These are phyloP conservation scores for Kluyveromyces wickerhamii DNA, from an alignment of 805 yeast genomes.

Conservation along the genomic window DNA sequence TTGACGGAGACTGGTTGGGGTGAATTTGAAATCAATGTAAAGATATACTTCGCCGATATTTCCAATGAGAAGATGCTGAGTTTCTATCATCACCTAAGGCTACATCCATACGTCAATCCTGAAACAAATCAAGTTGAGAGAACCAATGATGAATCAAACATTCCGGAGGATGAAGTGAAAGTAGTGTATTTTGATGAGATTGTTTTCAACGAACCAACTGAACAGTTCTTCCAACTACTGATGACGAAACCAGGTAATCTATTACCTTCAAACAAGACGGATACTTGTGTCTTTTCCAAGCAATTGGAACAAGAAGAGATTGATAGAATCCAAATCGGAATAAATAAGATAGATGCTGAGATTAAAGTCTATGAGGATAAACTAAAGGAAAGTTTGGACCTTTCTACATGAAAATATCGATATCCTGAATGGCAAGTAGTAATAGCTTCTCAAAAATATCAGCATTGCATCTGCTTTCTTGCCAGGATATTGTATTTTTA, in stretches of 20 bases:
- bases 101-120: slow-evolving; percentile 69
- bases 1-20: slow-evolving; percentile 99
- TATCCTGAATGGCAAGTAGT: background rate
- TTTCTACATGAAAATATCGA: background rate
- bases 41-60: slow-evolving; percentile 78
- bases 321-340: slow-evolving; percentile 43
- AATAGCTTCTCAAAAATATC: background rate
- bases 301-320: slow-evolving; percentile 61
- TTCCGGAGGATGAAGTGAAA: slow-evolving; percentile 37
- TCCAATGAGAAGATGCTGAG: slow-evolving; percentile 82
- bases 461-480: background rate
- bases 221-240: slow-evolving; percentile 68
- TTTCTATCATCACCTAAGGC: slow-evolving; percentile 79
- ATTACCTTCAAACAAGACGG: slow-evolving; percentile 35
- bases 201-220: slow-evolving; percentile 94
- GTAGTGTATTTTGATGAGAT: slow-evolving; percentile 76
- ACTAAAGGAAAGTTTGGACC: slow-evolving; percentile 14
- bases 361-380: slow-evolving; percentile 35
- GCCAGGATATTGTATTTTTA: background rate
- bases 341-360: slow-evolving; percentile 37
- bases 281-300: slow-evolving; percentile 34
- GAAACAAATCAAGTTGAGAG: slow-evolving; percentile 17
- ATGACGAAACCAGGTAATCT: slow-evolving; percentile 58
- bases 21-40: slow-evolving; percentile 87
- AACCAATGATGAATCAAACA: slow-evolving; percentile 11